phyloP scores from a whole-genome alignment of 371 early-diverging fungal species.

The Mortierella sp. region DNA sequence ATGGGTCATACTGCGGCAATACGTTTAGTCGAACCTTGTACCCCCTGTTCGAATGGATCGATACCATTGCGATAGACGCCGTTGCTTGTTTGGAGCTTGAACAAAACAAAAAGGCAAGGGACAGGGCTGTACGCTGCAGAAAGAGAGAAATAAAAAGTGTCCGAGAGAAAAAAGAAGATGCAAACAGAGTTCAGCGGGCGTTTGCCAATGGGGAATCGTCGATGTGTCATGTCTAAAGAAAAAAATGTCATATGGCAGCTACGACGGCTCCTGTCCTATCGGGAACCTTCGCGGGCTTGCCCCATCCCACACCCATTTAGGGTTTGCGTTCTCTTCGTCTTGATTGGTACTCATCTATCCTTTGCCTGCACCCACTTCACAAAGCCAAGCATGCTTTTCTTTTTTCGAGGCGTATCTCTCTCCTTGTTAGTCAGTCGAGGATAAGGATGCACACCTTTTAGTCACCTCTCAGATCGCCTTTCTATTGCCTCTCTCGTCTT shows the following conservation, averaged over 20 bases:
- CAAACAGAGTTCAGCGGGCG: background rate
- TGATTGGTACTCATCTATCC: background rate
- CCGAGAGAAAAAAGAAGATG: background rate
- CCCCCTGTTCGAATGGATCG: background rate
- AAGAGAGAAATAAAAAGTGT: background rate
- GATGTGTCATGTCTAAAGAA: background rate
- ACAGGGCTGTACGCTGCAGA: background rate
- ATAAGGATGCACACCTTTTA: background rate
- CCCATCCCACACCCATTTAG: background rate
- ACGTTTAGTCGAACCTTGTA: background rate
- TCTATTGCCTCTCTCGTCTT: background rate
- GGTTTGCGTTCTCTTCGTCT: background rate
- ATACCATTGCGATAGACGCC: background rate
- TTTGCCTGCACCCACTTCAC: background rate
- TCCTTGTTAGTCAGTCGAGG: background rate
- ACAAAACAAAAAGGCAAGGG: background rate
- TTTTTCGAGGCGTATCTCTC: background rate
- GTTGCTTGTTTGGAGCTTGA: background rate
- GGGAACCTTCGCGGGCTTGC: background rate
- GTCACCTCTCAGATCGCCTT: slow-evolving; percentile 1
- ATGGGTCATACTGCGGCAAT: background rate
- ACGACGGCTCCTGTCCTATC: background rate
- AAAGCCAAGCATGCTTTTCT: background rate
- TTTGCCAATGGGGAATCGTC: background rate
- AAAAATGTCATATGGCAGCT: slow-evolving; percentile 2